These are phyloP conservation scores for Inga leiocalycina DNA, from an alignment of 306 rosid species.

Conservation along the genomic window DNA sequence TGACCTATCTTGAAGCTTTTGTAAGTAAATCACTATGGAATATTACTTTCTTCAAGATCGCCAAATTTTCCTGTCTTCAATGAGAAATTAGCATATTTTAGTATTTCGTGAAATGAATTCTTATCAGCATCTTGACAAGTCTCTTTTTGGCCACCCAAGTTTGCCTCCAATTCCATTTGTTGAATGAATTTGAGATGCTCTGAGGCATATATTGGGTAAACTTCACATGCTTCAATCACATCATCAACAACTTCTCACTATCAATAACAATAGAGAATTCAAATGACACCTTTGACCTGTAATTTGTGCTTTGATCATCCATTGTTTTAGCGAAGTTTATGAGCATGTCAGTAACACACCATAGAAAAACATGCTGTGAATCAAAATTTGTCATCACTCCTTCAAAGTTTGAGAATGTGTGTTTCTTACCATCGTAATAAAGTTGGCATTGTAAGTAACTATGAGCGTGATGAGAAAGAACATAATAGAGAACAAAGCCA, in stretches of 20 bases:
- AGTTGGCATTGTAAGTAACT: neutral
- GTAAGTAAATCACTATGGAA: neutral
- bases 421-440: neutral
- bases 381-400: fast-evolving
- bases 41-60: neutral
- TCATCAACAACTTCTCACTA: no score
- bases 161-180: neutral
- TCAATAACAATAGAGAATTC: neutral
- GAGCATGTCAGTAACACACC: neutral
- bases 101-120: neutral
- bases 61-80: neutral
- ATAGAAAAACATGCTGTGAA: neutral
- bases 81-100: neutral
- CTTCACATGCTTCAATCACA: neutral
- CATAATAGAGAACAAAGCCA: neutral
- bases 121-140: neutral
- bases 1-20: neutral
- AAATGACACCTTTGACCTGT: neutral
- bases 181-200: neutral
- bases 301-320: neutral
- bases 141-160: neutral
- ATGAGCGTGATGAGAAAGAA: neutral
- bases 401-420: fast-evolving
- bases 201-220: neutral
- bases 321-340: no score